Base-by-base conservation (phyloP, 345 rosid species). In the Eucalyptus melliodora region DNA sequence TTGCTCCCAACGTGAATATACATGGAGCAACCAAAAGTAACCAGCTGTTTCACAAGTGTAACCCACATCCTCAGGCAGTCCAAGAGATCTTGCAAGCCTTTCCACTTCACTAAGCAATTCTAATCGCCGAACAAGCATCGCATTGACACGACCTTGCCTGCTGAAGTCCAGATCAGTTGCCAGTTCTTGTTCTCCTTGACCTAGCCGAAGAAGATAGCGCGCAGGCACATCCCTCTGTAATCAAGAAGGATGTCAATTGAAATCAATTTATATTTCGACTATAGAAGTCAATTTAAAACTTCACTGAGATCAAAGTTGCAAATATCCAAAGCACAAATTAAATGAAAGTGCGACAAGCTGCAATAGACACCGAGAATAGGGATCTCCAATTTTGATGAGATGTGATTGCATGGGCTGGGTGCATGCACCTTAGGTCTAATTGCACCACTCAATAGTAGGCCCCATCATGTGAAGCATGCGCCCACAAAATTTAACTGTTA, bases 1-100 rank as follows among this genome's bases (percentile, higher is more conserved):
- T 86, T 94, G 97, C 93, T 97, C 99, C 99, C 99, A 98, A 45
- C 96, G 97, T 17, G 99, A 98, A 88, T 97, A 98, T 50, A 96
- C 98, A 90, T 98, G 99, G 91, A 98, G 99, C 93, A 98, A 89
- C 99, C 99, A 98, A 94, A 98, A 98, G 91, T 98, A 98, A 86
- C 99, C 98, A 85, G 99, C 98, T 89, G 99, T 97, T 94, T 98
- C 99, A 93, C 99, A 98, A 42, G 99, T 98, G 92, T 98, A 98
- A 86, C 98, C 99, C 24, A 97, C 98, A 93, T 98, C 99, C 93
- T 96, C 99, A 89, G 99, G 99, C 89, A 98, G 95, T 65, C 95
- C 98, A 88, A 98, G 98, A 88, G 99, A 97, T 92, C 95, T 94
- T 87, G 99, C 99, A 90, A 98, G 96, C 94, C 97, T 96, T 93